phyloP scores from a whole-genome alignment of 176 grass and related monocot species.

The Zea luxurians region DNA sequence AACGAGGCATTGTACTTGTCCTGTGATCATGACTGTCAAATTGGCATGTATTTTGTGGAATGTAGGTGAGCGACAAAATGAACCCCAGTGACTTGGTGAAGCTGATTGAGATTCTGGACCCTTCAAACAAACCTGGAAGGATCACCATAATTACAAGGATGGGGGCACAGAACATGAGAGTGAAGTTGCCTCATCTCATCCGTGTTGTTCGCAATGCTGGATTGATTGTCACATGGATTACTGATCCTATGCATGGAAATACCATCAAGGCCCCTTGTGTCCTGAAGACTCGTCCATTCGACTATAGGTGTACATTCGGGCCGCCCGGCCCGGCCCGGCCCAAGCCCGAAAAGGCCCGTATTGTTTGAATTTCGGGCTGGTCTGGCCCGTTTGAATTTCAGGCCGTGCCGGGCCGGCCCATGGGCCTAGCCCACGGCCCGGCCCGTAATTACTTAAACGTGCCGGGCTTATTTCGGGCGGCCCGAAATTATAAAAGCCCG shows the following conservation, averaged over 20 bases:
- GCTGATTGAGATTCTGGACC: conserved; percentile 93
- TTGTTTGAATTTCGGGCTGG: no score
- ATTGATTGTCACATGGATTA: conserved; percentile 90
- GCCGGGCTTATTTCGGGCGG: no score
- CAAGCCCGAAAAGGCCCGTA: no score
- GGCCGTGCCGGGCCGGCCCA: no score
- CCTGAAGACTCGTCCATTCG: conserved; percentile 90
- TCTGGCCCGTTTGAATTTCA: no score
- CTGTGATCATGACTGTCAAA: conserved; percentile 20
- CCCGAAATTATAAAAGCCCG: no score
- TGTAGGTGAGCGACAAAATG: conserved; percentile 98
- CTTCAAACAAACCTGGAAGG: conserved; percentile 90
- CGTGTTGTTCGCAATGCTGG: conserved; percentile 77
- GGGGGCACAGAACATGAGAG: conserved; percentile 97
- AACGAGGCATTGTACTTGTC: background rate
- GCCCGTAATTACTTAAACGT: no score
- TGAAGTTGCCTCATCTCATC: conserved; percentile 94
- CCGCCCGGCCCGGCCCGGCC: no score
- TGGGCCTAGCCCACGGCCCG: no score
- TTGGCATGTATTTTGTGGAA: conserved; percentile 27
- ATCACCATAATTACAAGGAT: conserved; percentile 96
- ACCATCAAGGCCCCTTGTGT: conserved; percentile 95
- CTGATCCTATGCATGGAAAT: conserved; percentile 97
- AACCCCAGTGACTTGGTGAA: conserved; percentile 86
- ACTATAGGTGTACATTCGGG: no score